Base-by-base conservation (phyloP, 2,329 filamentous ascomycete species). In the Trichophyton mentagrophytes region DNA sequence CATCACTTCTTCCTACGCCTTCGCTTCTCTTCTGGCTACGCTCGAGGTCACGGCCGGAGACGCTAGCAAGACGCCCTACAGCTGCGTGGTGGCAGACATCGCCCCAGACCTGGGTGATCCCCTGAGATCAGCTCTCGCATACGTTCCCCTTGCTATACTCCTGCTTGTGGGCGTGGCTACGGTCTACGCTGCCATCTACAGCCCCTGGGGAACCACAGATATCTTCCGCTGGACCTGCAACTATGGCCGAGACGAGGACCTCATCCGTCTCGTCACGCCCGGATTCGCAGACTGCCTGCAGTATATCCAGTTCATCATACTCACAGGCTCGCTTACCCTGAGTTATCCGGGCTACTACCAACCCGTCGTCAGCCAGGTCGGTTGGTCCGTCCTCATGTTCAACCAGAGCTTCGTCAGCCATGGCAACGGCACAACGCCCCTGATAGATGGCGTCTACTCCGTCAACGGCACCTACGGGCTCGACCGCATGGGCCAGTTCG, bases 191-290 rank as follows among this genome's bases (percentile, higher is more conserved):
- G 88, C 85, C 57, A 89, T 95, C 42, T 92, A 85, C 70, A 96
- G 91, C 69, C 93, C 93, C 0, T 99, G 93, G 92, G 93, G 93
- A 20, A 89, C 90, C 1, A 84, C 84, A 6, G 88, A 99, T 70
- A 80, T 92, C 20, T 97, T 97, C 72, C 86, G 89, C 66, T 99
- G 92, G 90, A 90, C 90, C n/a, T 95, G 90, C 69, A 99, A 99
- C 71, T 97, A 95, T 71, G 93, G 93, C 40, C 85, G 92, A 66
- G 93, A 99, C 67, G 88, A 89, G 63, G 93, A 99, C 74, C 78
- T 96, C 65, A 79, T 99, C 60, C 85, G 93, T 60, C 79, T 99
- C 56, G 90, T 99, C 38, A 99, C 93, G 0, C 93, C 93, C 3
- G 93, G 93, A 0, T 97, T 99, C 71, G 90, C 90, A 5, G 93